Evolutionary conservation across 2,329 filamentous ascomycete species (phyloP), one percentile per base, ranked within the genome.

Genomic region (Acrocalymma vagum): DNA sequence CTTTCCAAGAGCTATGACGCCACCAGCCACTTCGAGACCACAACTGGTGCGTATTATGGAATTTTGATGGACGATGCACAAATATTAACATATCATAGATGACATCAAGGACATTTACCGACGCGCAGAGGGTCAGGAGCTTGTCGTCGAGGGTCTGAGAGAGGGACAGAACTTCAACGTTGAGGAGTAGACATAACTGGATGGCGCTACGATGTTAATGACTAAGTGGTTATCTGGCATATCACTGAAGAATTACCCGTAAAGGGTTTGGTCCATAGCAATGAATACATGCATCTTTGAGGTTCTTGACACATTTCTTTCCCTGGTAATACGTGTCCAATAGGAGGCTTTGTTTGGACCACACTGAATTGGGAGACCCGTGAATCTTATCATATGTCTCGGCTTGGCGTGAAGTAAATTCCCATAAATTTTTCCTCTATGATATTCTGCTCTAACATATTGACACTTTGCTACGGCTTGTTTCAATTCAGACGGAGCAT

Each of bases 1-100:
- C 91, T 99, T 70, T 96, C 91, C 64, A 96, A 95, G 85, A 96
- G 90, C 78, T 99, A 99, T 75, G 95, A 99, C 66, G 90, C 95
- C 37, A 95, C 89, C 53, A 95, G 89, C 71, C 94, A 99, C 80
- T 99, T 99, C 65, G 94, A 99, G 83, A 96, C 90, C 23, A 86
- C 83, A 20, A 87, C 84, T 38, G 78, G 81, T 82, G 72, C 63
- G 72, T 42, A 5, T 6, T 22, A 4, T 13, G n/a, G 3, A n/a
- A 11, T 17, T 14, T 15, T 4, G 16, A 7, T 24, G n/a, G 9
- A n/a, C 7, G 6, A 0, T 18, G 14, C 43, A 15, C 29, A 4
- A 6, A 15, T 25, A 30, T 39, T 63, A 33, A 67, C 27, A 29
- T 11, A 1, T 78, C 30, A 82, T 80, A 76, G 94, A 96, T 70